Conservation (phyloP, 495 filamentous ascomycete genomes). For the Penicillium ochrochloron region DNA sequence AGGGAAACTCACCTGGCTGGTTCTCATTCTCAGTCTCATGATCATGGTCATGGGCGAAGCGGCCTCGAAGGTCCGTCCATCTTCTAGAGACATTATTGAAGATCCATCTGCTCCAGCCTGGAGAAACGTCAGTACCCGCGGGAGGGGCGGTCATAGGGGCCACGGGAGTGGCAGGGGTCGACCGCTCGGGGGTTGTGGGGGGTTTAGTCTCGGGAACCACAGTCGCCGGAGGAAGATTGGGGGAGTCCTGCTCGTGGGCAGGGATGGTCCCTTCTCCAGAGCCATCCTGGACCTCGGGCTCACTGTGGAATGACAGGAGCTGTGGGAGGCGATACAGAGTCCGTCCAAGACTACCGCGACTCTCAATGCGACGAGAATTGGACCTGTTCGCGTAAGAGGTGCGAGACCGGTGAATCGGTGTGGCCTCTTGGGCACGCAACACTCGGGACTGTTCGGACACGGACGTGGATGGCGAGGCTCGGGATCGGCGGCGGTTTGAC, state of each 20-base stretch:
- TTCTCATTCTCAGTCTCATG: constrained; percentile 1
- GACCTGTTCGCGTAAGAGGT: constrained; percentile 35
- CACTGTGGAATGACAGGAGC: constrained; percentile 22
- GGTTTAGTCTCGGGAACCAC: neutral
- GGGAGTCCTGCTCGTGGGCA: neutral
- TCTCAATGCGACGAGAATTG: constrained; percentile 35
- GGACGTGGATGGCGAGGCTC: neutral
- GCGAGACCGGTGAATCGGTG: constrained; percentile 22
- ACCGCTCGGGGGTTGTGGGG: constrained; percentile 3
- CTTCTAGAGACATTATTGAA: constrained; percentile 27
- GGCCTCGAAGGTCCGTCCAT: constrained; percentile 27
- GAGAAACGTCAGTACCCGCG: constrained; percentile 7
- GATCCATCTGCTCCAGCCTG: constrained; percentile 23
- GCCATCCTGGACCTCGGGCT: constrained; percentile 23
- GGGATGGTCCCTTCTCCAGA: constrained; percentile 22
- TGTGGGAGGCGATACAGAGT: constrained; percentile 46
- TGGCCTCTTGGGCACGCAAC: constrained; percentile 13
- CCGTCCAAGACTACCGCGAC: constrained; percentile 35
- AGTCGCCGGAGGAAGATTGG: constrained; percentile 8
- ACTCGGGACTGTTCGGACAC: constrained; percentile 8
- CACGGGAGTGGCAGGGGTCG: neutral
- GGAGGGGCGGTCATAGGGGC: constrained; percentile 16
- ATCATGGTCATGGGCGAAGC: constrained; percentile 7
- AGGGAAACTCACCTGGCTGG: constrained; percentile 6
- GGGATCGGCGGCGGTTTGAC: neutral